Evolutionary conservation across 345 rosid genomes (phyloP), one percentile per base, ranked within the genome.

Genomic region (Salix caprea): DNA sequence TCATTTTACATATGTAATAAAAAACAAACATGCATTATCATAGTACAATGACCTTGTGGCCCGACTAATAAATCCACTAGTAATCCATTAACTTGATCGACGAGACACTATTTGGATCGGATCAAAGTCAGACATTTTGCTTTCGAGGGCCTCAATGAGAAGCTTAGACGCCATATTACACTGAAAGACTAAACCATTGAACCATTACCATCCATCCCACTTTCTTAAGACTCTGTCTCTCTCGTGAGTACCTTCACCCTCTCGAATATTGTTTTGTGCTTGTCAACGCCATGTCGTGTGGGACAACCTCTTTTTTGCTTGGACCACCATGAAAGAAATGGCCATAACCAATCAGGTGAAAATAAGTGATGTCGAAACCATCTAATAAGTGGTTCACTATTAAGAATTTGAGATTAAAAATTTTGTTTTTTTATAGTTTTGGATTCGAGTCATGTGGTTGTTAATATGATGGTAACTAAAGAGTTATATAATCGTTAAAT

Each of bases 401-500:
- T n/a, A n/a, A n/a, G n/a, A n/a, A n/a, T n/a, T n/a, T n/a, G n/a
- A n/a, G n/a, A n/a, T n/a, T n/a, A n/a, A n/a, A n/a, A n/a, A n/a
- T n/a, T n/a, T n/a, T n/a, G n/a, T n/a, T n/a, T n/a, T n/a, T n/a
- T n/a, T n/a, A n/a, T n/a, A n/a, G n/a, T n/a, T n/a, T n/a, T n/a
- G n/a, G n/a, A n/a, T n/a, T n/a, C n/a, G 30, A 28, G 30, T 34
- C 1, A 34, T 5, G 5, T 5, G 7, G 1, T 34, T 34, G 0
- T 5, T 34, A 34, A 34, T 34, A 34, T 5, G 0, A 34, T 34
- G 0, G 0, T 5, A 0, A 5, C 0, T 34, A 0, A 5, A 34
- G 0, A 5, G 0, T 34, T 34, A 5, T 5, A 5, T 4, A 0
- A 0, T 34, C 1, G 1, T 34, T 5, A 34, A 34, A 5, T 34